These are phyloP conservation scores for Mercurialis annua DNA, from an alignment of 345 rosid genomes.

Conservation along the genomic window DNA sequence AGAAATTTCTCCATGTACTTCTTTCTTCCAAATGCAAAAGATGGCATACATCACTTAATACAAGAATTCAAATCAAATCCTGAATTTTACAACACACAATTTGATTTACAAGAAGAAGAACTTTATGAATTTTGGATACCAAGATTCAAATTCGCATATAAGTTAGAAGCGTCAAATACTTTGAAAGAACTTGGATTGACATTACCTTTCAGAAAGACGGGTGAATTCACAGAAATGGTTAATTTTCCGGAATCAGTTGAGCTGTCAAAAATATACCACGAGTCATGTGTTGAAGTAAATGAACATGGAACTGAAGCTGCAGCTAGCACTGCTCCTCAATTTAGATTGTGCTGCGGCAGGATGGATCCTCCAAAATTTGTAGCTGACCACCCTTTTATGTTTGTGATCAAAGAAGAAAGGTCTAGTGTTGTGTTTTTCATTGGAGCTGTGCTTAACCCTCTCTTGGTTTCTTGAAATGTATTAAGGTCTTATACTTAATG, in stretches of 20 bases:
- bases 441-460: slow-evolving; percentile 31
- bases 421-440: slow-evolving; percentile 18
- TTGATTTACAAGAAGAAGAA: not conserved
- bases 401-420: slow-evolving; percentile 28
- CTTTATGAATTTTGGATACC: slow-evolving; percentile 30
- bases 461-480: slow-evolving; percentile 13
- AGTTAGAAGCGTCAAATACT: slow-evolving; percentile 26
- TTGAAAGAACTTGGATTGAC: slow-evolving; percentile 23
- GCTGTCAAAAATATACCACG: slow-evolving; percentile 25
- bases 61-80: slow-evolving; percentile 15
- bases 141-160: slow-evolving; percentile 26
- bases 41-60: slow-evolving; percentile 17
- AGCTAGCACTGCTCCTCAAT: slow-evolving; percentile 10
- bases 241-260: slow-evolving; percentile 9
- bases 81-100: slow-evolving; percentile 15
- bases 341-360: not conserved
- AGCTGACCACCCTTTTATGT: slow-evolving; percentile 33
- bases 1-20: slow-evolving; percentile 27
- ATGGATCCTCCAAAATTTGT: slow-evolving; percentile 22
- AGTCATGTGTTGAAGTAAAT: slow-evolving; percentile 37
- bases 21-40: slow-evolving; percentile 27
- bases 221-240: slow-evolving; percentile 27
- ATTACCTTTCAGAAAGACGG: slow-evolving; percentile 17
- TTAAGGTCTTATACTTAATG: not conserved
- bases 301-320: slow-evolving; percentile 43